A percentile compares a stretch with the other conserved stretches of the same genome.
These are phyloP conservation scores for Eleusine coracana DNA, from an alignment of 176 grass and related monocot species.

Conservation along the genomic window DNA sequence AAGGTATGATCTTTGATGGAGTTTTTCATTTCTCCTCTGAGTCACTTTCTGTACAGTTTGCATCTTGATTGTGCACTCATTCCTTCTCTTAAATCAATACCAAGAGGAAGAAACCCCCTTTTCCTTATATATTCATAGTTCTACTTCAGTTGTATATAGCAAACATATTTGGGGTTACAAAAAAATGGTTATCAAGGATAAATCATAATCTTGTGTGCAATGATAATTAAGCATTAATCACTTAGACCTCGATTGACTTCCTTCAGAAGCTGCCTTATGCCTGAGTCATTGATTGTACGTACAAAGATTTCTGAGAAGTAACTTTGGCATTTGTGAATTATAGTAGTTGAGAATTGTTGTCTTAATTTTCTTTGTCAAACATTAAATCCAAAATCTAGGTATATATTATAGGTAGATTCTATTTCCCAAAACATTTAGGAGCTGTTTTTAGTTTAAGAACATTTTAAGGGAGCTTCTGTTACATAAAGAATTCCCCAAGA, in stretches of 20 bases:
- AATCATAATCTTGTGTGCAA: background rate
- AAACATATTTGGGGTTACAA: background rate
- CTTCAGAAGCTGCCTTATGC: background rate
- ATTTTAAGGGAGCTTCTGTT: too few species aligned
- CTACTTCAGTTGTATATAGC: background rate
- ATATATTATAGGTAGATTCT: background rate
- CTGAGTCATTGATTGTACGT: background rate
- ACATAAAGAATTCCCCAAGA: too few species aligned
- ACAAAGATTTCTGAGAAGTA: background rate
- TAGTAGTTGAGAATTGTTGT: background rate
- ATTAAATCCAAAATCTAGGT: background rate
- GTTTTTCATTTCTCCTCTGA: background rate
- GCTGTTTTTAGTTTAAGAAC: too few species aligned
- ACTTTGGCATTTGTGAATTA: background rate
- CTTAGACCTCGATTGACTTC: background rate
- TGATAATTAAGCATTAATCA: background rate
- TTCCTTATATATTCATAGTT: background rate
- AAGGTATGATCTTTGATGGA: constrained; percentile 39
- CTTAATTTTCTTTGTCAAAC: background rate
- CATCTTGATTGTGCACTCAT: background rate
- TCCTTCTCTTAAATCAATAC: background rate
- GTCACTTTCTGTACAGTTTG: background rate
- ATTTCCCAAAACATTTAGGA: too few species aligned
- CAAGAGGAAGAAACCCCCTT: background rate
- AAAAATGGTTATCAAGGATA: background rate